Percentiles rank a stretch among this genome's conserved stretches.
These are phyloP conservation scores for Neurospora sp. DNA, from an alignment of 495 filamentous ascomycete genomes.

Conservation along the genomic window DNA sequence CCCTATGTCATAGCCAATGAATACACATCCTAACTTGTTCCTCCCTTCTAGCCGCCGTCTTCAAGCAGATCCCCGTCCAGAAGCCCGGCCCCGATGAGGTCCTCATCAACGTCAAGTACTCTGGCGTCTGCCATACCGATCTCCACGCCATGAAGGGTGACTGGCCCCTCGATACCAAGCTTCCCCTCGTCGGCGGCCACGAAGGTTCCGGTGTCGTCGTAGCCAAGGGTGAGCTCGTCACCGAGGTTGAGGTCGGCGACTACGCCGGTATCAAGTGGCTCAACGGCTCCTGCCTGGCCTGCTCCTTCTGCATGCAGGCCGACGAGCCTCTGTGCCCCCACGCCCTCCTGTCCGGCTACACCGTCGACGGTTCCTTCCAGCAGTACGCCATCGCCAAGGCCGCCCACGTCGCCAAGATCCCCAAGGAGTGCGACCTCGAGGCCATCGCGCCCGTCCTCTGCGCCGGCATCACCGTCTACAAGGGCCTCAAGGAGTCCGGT, in stretches of 20 bases:
- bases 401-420: constrained; percentile 68
- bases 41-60: constrained; percentile 42
- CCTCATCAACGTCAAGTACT: constrained; percentile 83
- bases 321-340: constrained; percentile 64
- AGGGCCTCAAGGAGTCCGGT: constrained; percentile 78
- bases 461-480: constrained; percentile 89
- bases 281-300: constrained; percentile 70
- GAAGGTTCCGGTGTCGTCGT: constrained; percentile 85
- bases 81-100: constrained; percentile 80
- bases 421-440: constrained; percentile 64
- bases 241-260: constrained; percentile 68
- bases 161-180: constrained; percentile 72
- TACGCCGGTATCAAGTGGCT: constrained; percentile 86
- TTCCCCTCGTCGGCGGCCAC: constrained; percentile 88
- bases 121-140: constrained; percentile 89
- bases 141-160: constrained; percentile 79
- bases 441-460: constrained; percentile 74
- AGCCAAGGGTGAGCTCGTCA: constrained; percentile 61
- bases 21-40: background rate
- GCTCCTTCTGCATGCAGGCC: constrained; percentile 66
- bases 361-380: constrained; percentile 87
- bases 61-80: constrained; percentile 74
- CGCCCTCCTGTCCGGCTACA: constrained; percentile 74
- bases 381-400: constrained; percentile 85
- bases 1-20: too few relatives aligned